Percentiles rank a stretch among this genome's conserved stretches.
These are phyloP conservation scores for Andrographis paniculata DNA, from an alignment of 305 asterid species.

Conservation along the genomic window DNA sequence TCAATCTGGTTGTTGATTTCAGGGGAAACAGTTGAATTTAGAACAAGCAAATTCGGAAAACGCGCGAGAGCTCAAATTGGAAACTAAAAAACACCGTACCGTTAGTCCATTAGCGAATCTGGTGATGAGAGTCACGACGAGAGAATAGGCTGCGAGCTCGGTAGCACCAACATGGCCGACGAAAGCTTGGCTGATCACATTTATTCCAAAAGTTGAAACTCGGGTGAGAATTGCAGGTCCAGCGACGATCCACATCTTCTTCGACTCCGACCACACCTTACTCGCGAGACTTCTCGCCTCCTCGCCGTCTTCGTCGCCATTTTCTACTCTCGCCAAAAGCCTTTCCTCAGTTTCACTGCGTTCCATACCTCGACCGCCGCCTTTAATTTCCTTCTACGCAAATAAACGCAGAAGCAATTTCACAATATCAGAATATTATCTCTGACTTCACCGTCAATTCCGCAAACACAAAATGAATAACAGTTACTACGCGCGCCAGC, in stretches of 20 bases:
- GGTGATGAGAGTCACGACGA: constrained; percentile 36
- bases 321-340: too few species aligned
- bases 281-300: neutral
- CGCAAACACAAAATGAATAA: too few species aligned
- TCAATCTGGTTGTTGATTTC: too few species aligned
- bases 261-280: constrained; percentile 32
- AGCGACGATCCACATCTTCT: constrained; percentile 55
- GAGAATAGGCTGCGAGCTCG: constrained; percentile 55
- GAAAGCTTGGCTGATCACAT: constrained; percentile 53
- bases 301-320: neutral
- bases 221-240: constrained; percentile 60
- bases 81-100: constrained; percentile 22
- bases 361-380: too few species aligned
- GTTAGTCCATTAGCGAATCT: constrained; percentile 43
- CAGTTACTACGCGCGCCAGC: too few species aligned
- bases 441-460: too few species aligned
- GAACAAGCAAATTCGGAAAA: neutral
- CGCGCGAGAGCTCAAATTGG: neutral
- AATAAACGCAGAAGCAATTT: too few species aligned
- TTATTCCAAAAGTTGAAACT: constrained; percentile 41
- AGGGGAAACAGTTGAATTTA: neutral
- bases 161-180: constrained; percentile 62
- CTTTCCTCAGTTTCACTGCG: too few species aligned
- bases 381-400: too few species aligned
- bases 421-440: too few species aligned